phyloP scores from a whole-genome alignment of 805 yeast genomes.

The Ogataea allantospora region DNA sequence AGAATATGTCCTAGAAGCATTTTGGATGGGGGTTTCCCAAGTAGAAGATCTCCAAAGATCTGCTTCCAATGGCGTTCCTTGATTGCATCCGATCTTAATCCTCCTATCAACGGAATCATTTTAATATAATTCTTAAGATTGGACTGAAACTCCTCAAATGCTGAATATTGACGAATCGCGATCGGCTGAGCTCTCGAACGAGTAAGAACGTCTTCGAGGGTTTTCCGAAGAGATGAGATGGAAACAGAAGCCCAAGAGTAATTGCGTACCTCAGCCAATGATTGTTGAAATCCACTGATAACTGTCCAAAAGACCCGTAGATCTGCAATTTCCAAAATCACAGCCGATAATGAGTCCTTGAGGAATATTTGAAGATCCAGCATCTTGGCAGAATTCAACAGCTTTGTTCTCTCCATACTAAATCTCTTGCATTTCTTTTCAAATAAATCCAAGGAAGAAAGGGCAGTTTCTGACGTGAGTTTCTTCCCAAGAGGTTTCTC shows the following conservation, averaged over 20 bases:
- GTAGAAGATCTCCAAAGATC: conserved; percentile 36
- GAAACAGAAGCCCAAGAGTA: conserved; percentile 50
- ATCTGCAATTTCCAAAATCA: conserved; percentile 52
- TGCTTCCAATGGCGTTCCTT: conserved; percentile 66
- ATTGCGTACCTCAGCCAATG: conserved; percentile 41
- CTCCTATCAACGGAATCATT: conserved; percentile 38
- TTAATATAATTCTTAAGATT: conserved; percentile 41
- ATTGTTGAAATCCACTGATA: conserved; percentile 49
- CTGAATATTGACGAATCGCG: conserved; percentile 62
- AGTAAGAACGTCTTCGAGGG: conserved; percentile 50
- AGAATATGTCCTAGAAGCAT: conserved; percentile 61
- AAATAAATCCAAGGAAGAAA: conserved; percentile 35
- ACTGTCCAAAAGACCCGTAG: conserved; percentile 64
- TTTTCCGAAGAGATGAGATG: conserved; percentile 42
- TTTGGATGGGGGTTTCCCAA: conserved; percentile 16
- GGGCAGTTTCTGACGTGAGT: conserved; percentile 43
- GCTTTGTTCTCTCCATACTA: conserved; percentile 15
- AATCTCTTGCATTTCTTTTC: conserved; percentile 17
- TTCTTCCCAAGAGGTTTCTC: conserved; percentile 47
- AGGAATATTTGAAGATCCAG: conserved; percentile 35
- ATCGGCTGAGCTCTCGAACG: conserved; percentile 52
- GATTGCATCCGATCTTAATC: conserved; percentile 55
- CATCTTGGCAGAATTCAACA: conserved; percentile 35
- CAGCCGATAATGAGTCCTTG: conserved; percentile 29
- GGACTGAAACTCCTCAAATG: conserved; percentile 58